phyloP scores from a whole-genome alignment of 257 asterid genomes.

The Solanum arcanum region DNA sequence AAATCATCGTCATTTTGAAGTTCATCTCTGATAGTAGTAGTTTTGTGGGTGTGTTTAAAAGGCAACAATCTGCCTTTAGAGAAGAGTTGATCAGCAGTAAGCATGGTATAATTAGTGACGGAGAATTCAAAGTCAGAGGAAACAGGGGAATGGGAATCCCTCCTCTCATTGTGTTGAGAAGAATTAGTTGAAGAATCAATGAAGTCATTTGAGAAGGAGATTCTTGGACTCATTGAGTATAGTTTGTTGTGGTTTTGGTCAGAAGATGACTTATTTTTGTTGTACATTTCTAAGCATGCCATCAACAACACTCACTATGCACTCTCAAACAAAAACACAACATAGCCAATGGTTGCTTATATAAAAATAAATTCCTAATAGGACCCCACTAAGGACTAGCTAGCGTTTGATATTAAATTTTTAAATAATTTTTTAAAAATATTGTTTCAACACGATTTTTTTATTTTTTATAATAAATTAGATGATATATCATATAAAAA shows the following conservation, averaged over 20 bases:
- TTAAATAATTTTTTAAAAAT: no score
- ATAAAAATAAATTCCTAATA: background rate
- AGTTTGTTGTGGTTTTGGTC: slow-evolving; percentile 15
- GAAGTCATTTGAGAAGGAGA: slow-evolving; percentile 89
- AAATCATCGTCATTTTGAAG: slow-evolving; percentile 18
- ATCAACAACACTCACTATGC: slow-evolving; percentile 1
- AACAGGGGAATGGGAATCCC: slow-evolving; percentile 69
- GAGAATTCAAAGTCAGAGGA: slow-evolving; percentile 90
- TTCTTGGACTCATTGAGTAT: slow-evolving; percentile 62
- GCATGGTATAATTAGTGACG: slow-evolving; percentile 56
- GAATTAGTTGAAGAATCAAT: slow-evolving; percentile 18
- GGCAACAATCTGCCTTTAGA: slow-evolving; percentile 70
- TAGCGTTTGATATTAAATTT: no score
- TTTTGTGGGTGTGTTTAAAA: slow-evolving; percentile 27
- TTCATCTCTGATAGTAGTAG: slow-evolving; percentile 66
- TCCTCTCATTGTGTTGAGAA: background rate
- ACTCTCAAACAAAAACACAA: background rate
- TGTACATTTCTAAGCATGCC: slow-evolving; percentile 75
- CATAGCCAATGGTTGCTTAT: background rate
- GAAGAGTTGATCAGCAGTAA: slow-evolving; percentile 80
- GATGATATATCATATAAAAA: background rate
- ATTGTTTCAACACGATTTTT: no score
- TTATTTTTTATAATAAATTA: no score
- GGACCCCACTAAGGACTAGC: background rate
- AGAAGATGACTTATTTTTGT: slow-evolving; percentile 14